Percentiles rank a stretch among this genome's conserved stretches.
These are phyloP conservation scores for Penicillium macrosclerotiorum DNA, from an alignment of 495 filamentous ascomycete species.

Conservation along the genomic window DNA sequence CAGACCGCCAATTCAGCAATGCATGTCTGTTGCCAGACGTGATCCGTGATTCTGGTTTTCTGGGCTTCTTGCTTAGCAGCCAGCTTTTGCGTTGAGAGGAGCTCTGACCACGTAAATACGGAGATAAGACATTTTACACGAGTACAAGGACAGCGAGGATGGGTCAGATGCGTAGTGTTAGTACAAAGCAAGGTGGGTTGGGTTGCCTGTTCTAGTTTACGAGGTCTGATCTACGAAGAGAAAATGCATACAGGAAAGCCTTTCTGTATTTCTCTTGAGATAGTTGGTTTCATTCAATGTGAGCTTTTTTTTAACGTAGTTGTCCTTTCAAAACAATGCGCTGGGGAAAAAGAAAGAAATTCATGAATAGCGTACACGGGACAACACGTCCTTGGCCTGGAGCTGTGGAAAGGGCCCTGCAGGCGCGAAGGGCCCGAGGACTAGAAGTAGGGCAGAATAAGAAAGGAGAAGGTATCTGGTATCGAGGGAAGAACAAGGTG, in stretches of 20 bases:
- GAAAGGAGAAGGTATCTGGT: conserved; percentile 33
- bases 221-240: not conserved
- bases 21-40: conserved; percentile 17
- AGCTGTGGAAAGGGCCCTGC: conserved; percentile 1
- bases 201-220: too few relatives aligned
- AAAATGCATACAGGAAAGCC: too few relatives aligned
- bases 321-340: conserved; percentile 5
- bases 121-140: too few relatives aligned
- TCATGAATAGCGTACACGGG: conserved; percentile 23
- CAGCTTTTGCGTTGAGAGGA: too few relatives aligned
- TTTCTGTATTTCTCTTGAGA: too few relatives aligned
- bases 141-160: too few relatives aligned
- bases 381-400: too few relatives aligned
- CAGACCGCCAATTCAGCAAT: conserved; percentile 25
- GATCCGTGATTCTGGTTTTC: not conserved
- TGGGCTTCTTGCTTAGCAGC: too few relatives aligned
- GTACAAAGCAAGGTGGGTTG: too few relatives aligned
- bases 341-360: not conserved
- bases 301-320: conserved; percentile 9
- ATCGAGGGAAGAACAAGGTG: conserved; percentile 26
- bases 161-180: too few relatives aligned
- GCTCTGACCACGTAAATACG: too few relatives aligned
- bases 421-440: not conserved
- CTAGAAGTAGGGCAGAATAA: conserved; percentile 5
- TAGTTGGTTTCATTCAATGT: conserved; percentile 16